Evolutionary conservation across 2,329 filamentous ascomycete species (phyloP).

Genomic region (Trichoderma semiorbis): DNA sequence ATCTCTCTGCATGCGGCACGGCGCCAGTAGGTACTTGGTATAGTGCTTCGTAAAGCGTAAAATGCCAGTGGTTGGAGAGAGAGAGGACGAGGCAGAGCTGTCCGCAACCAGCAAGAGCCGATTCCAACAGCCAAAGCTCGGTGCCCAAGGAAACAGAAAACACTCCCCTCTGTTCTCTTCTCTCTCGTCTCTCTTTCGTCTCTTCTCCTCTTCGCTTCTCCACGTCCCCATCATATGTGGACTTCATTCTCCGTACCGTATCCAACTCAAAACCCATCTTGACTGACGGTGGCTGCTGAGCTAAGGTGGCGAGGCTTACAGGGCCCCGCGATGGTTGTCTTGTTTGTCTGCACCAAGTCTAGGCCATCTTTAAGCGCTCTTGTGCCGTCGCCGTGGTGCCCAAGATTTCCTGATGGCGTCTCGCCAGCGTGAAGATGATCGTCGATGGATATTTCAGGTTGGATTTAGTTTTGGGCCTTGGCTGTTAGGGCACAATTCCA

Average conservation of each 20-base stretch:
- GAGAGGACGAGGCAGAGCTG: not conserved
- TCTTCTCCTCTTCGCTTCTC: not conserved
- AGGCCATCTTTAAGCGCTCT: not conserved
- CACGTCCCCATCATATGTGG: not conserved
- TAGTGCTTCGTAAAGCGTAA: not conserved
- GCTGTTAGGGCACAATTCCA: constrained; percentile 1
- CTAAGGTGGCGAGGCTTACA: constrained; percentile 14
- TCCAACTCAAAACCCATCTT: not conserved
- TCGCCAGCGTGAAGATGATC: not conserved
- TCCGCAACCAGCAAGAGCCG: not conserved
- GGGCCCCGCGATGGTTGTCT: not conserved
- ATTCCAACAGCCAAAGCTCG: not conserved
- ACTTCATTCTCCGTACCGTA: not conserved
- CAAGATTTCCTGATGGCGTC: not conserved
- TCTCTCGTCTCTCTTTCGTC: not conserved
- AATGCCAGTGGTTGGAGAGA: not conserved
- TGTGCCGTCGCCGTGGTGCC: not conserved
- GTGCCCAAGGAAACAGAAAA: not conserved
- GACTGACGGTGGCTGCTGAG: constrained; percentile 12
- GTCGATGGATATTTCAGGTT: not conserved
- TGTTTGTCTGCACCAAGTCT: not conserved
- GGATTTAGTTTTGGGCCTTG: not conserved
- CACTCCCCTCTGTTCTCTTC: not conserved
- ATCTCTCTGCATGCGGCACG: constrained; percentile 8
- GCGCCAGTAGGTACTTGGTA: not conserved